A percentile compares a stretch with the other conserved stretches of the same genome.
phyloP scores from a whole-genome alignment of 2,329 filamentous ascomycete genomes.

The Cladosporium sp. region DNA sequence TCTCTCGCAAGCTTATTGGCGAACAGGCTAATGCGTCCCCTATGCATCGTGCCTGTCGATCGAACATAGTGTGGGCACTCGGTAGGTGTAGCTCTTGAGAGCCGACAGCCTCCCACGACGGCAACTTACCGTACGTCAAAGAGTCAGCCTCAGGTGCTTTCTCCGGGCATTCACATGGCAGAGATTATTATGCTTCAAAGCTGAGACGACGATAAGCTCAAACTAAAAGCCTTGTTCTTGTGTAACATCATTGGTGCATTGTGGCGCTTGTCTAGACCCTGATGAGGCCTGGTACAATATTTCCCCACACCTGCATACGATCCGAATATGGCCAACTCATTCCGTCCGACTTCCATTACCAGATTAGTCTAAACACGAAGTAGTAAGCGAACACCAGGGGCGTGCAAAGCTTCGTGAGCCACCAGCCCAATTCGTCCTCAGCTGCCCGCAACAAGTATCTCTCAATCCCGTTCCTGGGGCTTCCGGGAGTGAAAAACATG shows the following conservation, averaged over 20 bases:
- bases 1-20: not conserved
- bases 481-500: slow-evolving; percentile 53
- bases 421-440: slow-evolving; percentile 27
- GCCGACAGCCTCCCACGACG: not conserved
- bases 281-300: not conserved
- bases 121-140: not conserved
- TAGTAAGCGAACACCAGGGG: slow-evolving; percentile 36
- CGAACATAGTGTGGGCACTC: not conserved
- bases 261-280: slow-evolving; percentile 8
- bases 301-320: not conserved
- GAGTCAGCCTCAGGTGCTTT: not conserved
- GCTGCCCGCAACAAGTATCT: slow-evolving; percentile 34
- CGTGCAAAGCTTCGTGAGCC: slow-evolving; percentile 26
- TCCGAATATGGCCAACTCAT: not conserved
- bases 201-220: not conserved
- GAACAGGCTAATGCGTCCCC: not conserved
- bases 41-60: not conserved
- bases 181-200: not conserved
- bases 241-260: not conserved
- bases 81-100: not conserved
- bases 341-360: slow-evolving; percentile 22
- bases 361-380: slow-evolving; percentile 35
- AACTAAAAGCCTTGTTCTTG: not conserved
- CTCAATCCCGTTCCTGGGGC: slow-evolving; percentile 49
- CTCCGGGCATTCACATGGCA: not conserved